phyloP scores from a whole-genome alignment of 441 rosid genomes.

The Sinapis alba region DNA sequence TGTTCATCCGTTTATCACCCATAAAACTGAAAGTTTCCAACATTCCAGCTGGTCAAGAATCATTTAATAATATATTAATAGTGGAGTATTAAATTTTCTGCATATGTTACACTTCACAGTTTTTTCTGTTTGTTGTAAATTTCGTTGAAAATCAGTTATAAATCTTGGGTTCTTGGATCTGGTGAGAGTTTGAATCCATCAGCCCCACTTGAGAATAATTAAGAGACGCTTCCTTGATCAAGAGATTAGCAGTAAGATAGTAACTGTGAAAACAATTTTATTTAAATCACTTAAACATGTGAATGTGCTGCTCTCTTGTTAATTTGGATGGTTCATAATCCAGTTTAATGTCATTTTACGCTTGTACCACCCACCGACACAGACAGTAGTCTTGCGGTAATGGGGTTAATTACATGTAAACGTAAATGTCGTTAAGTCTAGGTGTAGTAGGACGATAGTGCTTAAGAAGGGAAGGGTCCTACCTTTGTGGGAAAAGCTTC shows the following conservation, averaged over 20 bases:
- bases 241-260: conserved; percentile 5
- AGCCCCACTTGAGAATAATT: conserved; percentile 18
- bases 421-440: conserved; percentile 1
- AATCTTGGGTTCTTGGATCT: conserved; percentile 30
- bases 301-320: conserved; percentile 7
- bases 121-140: neutral
- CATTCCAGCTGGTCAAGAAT: neutral
- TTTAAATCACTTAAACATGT: conserved; percentile 27
- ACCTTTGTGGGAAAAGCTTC: conserved; percentile 34
- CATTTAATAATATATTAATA: neutral
- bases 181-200: conserved; percentile 19
- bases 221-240: conserved; percentile 30
- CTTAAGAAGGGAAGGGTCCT: conserved; percentile 9
- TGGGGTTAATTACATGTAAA: conserved; percentile 1
- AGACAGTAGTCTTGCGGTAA: conserved; percentile 28
- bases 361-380: conserved; percentile 40
- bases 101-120: neutral
- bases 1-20: neutral
- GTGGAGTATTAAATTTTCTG: neutral
- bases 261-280: neutral
- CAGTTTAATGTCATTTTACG: neutral
- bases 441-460: conserved; percentile 4
- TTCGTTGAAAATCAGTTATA: conserved; percentile 10
- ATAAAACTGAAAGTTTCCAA: neutral
- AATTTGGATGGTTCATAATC: neutral